phyloP scores from a whole-genome alignment of 2,329 filamentous ascomycete species.

The Fusarium sp. region DNA sequence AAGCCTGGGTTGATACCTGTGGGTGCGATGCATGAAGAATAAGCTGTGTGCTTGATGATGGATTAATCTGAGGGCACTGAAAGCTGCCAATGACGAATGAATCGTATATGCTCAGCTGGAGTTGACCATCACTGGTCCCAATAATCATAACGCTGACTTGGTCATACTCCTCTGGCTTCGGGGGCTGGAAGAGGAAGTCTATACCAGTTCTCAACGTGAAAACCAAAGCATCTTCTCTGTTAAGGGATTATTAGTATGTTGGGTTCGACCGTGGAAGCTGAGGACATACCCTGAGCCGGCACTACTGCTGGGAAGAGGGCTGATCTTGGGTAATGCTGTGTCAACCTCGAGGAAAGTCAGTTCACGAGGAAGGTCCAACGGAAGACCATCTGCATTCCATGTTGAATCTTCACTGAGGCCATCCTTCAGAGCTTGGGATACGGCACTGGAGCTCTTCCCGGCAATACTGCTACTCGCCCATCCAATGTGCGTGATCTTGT shows the following conservation, averaged over 20 bases:
- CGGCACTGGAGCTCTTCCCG: conserved; percentile 39
- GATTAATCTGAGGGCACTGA: conserved; percentile 54
- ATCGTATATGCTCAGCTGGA: conserved; percentile 86
- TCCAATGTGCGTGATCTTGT: conserved; percentile 61
- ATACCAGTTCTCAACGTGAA: conserved; percentile 77
- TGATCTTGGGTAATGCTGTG: conserved; percentile 78
- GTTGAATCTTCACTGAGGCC: conserved; percentile 14
- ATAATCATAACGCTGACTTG: conserved; percentile 83
- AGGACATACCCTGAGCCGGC: conserved; percentile 67
- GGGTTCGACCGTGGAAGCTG: not conserved
- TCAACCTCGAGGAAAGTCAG: conserved; percentile 81
- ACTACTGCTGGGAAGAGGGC: conserved; percentile 69
- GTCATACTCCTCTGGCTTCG: conserved; percentile 72
- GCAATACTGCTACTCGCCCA: conserved; percentile 60
- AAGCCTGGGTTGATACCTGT: conserved; percentile 77
- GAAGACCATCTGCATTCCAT: conserved; percentile 19
- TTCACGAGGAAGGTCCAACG: conserved; percentile 73
- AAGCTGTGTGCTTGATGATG: conserved; percentile 48
- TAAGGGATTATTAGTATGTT: conserved; percentile 13
- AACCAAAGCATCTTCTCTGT: conserved; percentile 64
- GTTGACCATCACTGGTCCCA: conserved; percentile 74
- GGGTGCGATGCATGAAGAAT: conserved; percentile 76
- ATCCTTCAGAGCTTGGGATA: conserved; percentile 22
- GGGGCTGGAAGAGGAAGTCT: conserved; percentile 74
- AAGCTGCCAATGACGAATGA: conserved; percentile 82